These are phyloP conservation scores for Globisporangium mamillatum DNA, from an alignment of 352 stramenopile species.

Conservation along the genomic window DNA sequence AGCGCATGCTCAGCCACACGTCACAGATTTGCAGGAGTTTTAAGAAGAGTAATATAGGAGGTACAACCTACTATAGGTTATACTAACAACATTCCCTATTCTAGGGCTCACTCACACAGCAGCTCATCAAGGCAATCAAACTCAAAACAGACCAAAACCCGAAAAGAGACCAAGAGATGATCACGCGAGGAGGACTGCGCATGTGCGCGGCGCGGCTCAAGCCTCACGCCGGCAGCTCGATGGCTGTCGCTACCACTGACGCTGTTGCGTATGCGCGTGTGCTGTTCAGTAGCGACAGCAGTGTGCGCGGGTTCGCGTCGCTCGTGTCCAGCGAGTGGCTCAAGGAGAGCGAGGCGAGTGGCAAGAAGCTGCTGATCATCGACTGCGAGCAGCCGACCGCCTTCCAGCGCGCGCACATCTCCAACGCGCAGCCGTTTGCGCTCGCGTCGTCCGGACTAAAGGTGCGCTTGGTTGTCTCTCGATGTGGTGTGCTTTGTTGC, in stretches of 20 bases:
- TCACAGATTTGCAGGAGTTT: slow-evolving; percentile 20
- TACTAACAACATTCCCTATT: too few species aligned
- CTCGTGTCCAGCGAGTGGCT: slow-evolving; percentile 45
- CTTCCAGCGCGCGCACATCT: slow-evolving; percentile 56
- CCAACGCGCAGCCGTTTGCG: slow-evolving; percentile 37
- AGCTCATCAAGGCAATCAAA: neutral
- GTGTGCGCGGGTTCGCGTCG: slow-evolving; percentile 27
- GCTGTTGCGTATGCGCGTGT: too few species aligned
- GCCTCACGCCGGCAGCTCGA: neutral
- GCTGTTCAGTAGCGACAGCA: slow-evolving; percentile 30
- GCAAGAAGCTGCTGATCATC: slow-evolving; percentile 34
- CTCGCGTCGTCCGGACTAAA: slow-evolving; percentile 52
- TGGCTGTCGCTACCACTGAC: neutral
- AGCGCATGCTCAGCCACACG: slow-evolving; percentile 14
- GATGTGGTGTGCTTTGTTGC: too few species aligned
- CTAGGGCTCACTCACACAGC: too few species aligned
- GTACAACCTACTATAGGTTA: too few species aligned
- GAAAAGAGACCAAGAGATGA: neutral
- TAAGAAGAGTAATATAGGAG: neutral
- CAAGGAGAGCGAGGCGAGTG: slow-evolving; percentile 17
- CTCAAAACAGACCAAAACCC: neutral
- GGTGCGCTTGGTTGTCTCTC: slow-evolving; percentile 13
- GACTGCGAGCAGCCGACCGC: slow-evolving; percentile 59
- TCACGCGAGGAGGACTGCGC: neutral
- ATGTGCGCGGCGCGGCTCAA: neutral